A percentile compares a stretch with the other conserved stretches of the same genome.
Conservation (phyloP, 2,329 filamentous ascomycete genomes). For the Knoxdaviesia proteae region DNA sequence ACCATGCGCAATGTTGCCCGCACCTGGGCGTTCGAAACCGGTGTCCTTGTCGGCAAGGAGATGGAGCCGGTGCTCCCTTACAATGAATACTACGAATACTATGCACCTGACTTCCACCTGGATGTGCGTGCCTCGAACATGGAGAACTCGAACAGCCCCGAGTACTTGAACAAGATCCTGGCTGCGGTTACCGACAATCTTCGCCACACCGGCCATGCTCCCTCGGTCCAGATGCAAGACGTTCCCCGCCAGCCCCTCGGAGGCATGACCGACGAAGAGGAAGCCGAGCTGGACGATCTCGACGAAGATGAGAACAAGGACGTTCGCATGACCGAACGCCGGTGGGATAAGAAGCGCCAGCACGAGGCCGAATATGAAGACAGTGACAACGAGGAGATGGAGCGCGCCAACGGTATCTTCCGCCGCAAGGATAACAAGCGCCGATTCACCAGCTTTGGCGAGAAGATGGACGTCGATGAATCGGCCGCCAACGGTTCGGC, state of each 20-base stretch:
- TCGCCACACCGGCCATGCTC: conserved; percentile 64
- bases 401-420: conserved; percentile 49
- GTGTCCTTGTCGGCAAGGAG: conserved; percentile 63
- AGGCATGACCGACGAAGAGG: conserved; percentile 45
- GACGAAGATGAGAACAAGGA: conserved; percentile 82
- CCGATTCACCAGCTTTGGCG: conserved; percentile 28
- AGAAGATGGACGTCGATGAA: conserved; percentile 15
- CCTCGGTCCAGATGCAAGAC: conserved; percentile 81
- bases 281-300: conserved; percentile 42
- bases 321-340: conserved; percentile 57
- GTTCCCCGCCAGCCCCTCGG: conserved; percentile 40
- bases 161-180: conserved; percentile 68
- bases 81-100: conserved; percentile 94
- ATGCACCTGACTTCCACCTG: conserved; percentile 73
- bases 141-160: conserved; percentile 72
- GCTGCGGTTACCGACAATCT: conserved; percentile 70
- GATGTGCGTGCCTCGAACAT: conserved; percentile 78
- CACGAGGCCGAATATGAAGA: conserved; percentile 69
- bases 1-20: conserved; percentile 93
- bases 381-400: conserved; percentile 75
- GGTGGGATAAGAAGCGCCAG: conserved; percentile 59
- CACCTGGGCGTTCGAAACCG: conserved; percentile 94
- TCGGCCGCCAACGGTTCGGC: background rate
- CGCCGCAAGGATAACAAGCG: conserved; percentile 25
- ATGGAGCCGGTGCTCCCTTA: conserved; percentile 74